A percentile compares a stretch with the other conserved stretches of the same genome.
Evolutionary conservation across 1,284 basidiomycete species (phyloP).

Genomic region (Exobasidium cylindrosporum): DNA sequence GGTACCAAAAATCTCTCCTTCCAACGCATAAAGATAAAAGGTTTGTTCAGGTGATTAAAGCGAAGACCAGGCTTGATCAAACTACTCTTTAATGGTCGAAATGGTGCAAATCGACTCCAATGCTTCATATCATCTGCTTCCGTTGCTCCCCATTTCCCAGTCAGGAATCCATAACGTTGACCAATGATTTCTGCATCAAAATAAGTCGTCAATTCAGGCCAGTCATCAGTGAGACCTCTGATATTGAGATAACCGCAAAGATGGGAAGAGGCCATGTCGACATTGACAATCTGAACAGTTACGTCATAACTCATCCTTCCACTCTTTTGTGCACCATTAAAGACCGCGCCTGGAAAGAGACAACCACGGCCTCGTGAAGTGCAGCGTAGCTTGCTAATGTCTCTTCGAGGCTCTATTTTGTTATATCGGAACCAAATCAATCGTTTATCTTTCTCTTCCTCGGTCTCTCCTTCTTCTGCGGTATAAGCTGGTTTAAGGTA

Average conservation of each 20-base stretch:
- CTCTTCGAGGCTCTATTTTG: constrained; percentile 35
- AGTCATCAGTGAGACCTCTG: constrained; percentile 51
- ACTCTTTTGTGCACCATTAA: constrained; percentile 47
- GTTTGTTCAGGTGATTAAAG: constrained; percentile 43
- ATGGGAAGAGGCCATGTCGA: constrained; percentile 44
- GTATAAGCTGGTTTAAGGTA: not conserved
- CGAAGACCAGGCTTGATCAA: constrained; percentile 28
- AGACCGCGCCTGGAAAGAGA: constrained; percentile 46
- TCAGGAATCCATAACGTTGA: constrained; percentile 39
- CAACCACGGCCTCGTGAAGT: constrained; percentile 34
- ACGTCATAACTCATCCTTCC: constrained; percentile 50
- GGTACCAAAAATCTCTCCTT: constrained; percentile 94
- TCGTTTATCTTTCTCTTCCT: not conserved
- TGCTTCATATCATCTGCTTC: constrained; percentile 49
- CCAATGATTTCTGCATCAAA: constrained; percentile 54
- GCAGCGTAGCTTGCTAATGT: constrained; percentile 27
- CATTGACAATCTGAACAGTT: constrained; percentile 46
- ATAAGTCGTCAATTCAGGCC: constrained; percentile 53
- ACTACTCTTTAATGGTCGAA: constrained; percentile 27
- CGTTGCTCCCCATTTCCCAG: constrained; percentile 50
- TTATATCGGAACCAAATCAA: constrained; percentile 33
- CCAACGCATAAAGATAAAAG: constrained; percentile 81
- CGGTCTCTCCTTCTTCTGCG: not conserved
- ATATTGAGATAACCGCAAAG: constrained; percentile 54
- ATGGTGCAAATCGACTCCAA: constrained; percentile 46